A percentile compares a stretch with the other conserved stretches of the same genome.
Conservation (phyloP, 306 rosid genomes). For the Cicer arietinum region DNA sequence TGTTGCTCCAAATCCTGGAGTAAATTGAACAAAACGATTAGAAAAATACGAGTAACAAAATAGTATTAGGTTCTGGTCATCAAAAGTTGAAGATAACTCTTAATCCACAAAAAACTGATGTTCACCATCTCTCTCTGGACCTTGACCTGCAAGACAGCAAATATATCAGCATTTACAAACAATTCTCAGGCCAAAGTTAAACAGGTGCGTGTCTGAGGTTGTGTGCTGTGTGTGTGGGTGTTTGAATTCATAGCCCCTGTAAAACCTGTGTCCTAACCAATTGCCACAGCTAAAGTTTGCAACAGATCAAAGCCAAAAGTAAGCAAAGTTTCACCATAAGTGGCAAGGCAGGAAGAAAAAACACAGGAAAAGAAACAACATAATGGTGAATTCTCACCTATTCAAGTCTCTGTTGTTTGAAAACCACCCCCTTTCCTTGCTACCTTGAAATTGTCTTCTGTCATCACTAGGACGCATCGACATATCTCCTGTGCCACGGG, state of each 20-base stretch:
- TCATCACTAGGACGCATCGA: conserved; percentile 76
- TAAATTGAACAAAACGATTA: conserved; percentile 55
- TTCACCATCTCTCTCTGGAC: conserved; percentile 59
- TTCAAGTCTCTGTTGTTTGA: conserved; percentile 67
- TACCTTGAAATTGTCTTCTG: conserved; percentile 70
- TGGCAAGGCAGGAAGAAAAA: background rate
- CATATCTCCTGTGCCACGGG: conserved; percentile 80
- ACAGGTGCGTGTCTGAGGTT: background rate
- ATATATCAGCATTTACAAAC: conserved; percentile 38
- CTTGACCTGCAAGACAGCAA: conserved; percentile 50
- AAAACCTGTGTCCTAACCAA: background rate
- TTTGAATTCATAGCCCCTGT: background rate
- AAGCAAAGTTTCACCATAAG: conserved; percentile 25
- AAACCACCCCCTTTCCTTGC: conserved; percentile 85
- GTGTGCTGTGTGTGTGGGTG: background rate
- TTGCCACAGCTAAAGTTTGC: background rate
- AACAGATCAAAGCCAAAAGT: conserved; percentile 13
- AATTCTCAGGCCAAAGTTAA: conserved; percentile 9
- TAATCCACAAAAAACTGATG: conserved; percentile 51
- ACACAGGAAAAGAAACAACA: conserved; percentile 12
- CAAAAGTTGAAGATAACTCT: conserved; percentile 57
- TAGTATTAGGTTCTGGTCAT: conserved; percentile 54
- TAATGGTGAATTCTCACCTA: conserved; percentile 61
- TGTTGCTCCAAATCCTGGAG: conserved; percentile 59
- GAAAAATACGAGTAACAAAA: conserved; percentile 52